A percentile compares a stretch with the other conserved stretches of the same genome.
Evolutionary conservation across 176 grass and related monocot genomes (phyloP).

Genomic region (Ensete glaucum): DNA sequence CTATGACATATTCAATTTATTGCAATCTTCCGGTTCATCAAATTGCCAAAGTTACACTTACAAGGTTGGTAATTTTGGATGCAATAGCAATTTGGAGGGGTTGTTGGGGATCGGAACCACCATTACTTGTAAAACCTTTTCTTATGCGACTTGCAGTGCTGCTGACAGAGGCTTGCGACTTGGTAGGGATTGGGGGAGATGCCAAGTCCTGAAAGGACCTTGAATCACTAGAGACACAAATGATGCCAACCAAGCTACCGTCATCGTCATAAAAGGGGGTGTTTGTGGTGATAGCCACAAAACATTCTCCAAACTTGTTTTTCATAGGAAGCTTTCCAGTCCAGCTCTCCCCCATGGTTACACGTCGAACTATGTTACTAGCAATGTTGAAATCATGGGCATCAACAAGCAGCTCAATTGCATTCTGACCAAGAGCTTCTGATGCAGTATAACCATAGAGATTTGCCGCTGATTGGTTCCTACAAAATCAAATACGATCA

Average conservation of each 20-base stretch:
- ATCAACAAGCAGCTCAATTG: conserved; percentile 60
- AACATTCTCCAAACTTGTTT: conserved; percentile 54
- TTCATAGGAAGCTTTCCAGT: conserved; percentile 77
- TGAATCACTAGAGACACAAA: conserved; percentile 75
- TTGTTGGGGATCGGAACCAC: conserved; percentile 40
- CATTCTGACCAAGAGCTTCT: conserved; percentile 81
- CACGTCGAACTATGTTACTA: conserved; percentile 46
- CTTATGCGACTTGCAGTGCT: conserved; percentile 23
- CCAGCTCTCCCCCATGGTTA: conserved; percentile 78
- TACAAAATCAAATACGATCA: conserved; percentile 15
- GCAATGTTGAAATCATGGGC: conserved; percentile 34
- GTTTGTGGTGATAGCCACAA: conserved; percentile 63
- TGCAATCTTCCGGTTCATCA: not conserved
- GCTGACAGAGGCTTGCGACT: conserved; percentile 30
- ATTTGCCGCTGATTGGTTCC: conserved; percentile 81
- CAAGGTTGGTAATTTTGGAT: conserved; percentile 81
- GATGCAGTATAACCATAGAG: conserved; percentile 73
- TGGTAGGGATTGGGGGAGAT: conserved; percentile 37
- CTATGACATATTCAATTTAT: not conserved
- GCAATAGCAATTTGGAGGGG: conserved; percentile 64
- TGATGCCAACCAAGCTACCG: conserved; percentile 67
- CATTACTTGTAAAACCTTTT: conserved; percentile 40
- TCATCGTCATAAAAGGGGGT: conserved; percentile 97
- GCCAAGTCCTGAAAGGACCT: conserved; percentile 46
- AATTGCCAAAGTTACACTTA: conserved; percentile 28